These are phyloP conservation scores for Tolypocladium album DNA, from an alignment of 2,329 filamentous ascomycete species.

Conservation along the genomic window DNA sequence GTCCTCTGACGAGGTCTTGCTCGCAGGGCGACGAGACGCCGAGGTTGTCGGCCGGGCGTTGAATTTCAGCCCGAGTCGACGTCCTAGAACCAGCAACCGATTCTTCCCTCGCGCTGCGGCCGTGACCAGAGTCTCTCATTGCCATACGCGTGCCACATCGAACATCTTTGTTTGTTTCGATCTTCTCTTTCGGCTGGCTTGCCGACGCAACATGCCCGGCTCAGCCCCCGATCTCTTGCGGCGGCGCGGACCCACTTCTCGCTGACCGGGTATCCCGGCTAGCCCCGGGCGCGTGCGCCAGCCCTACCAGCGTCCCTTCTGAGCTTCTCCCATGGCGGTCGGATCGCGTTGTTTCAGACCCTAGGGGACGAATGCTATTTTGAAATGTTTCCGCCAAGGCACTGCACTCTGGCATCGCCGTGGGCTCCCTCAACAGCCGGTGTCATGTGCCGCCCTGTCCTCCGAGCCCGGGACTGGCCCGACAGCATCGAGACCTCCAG, in stretches of 20 bases:
- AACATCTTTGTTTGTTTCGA: not conserved
- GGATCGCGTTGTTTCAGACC: slow-evolving; percentile 1
- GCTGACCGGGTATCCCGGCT: not conserved
- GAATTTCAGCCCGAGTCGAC: no score
- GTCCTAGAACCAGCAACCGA: no score
- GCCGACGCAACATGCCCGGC: not conserved
- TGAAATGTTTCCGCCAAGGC: not conserved
- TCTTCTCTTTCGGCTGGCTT: no score
- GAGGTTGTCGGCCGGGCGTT: not conserved
- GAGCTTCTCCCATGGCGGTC: not conserved
- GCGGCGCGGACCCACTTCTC: not conserved
- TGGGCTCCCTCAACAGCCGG: no score
- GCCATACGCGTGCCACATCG: no score
- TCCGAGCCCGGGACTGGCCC: not conserved
- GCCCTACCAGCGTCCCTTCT: not conserved
- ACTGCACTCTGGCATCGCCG: not conserved
- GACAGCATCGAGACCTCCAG: not conserved
- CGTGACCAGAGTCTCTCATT: not conserved
- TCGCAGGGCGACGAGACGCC: not conserved
- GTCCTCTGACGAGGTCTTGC: no score
- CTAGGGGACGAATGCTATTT: not conserved
- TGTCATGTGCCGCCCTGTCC: not conserved
- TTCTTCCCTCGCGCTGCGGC: not conserved
- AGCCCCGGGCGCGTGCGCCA: not conserved
- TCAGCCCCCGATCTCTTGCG: not conserved